A percentile compares a stretch with the other conserved stretches of the same genome.
These are phyloP conservation scores for Tulasnella calospora DNA, from an alignment of 768 basidiomycete species.

Conservation along the genomic window DNA sequence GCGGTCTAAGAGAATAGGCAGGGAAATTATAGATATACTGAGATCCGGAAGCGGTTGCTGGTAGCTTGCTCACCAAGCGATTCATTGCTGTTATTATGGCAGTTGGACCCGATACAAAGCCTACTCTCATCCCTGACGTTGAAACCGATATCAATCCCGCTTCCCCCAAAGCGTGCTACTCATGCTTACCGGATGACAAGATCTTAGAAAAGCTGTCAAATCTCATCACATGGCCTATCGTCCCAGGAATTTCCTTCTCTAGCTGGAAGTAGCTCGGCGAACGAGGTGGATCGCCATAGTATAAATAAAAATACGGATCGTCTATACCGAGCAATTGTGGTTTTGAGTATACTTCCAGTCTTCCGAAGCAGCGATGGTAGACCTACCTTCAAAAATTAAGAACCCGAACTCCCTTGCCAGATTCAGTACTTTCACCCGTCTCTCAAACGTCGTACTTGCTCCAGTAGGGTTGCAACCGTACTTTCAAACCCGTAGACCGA, in stretches of 20 bases:
- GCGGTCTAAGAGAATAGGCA: background rate
- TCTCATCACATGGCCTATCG: slow-evolving; percentile 66
- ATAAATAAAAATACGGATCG: slow-evolving; percentile 65
- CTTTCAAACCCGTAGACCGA: background rate
- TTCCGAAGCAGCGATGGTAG: background rate
- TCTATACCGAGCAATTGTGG: slow-evolving; percentile 41
- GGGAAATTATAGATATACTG: background rate
- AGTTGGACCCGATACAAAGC: slow-evolving; percentile 47
- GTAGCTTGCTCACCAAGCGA: too few relatives aligned
- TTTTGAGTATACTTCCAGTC: background rate
- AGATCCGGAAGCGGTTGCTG: too few relatives aligned
- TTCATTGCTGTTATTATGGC: too few relatives aligned
- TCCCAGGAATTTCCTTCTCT: slow-evolving; percentile 48
- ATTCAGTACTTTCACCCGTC: slow-evolving; percentile 65
- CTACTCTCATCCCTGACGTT: slow-evolving; percentile 62
- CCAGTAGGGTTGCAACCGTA: slow-evolving; percentile 29
- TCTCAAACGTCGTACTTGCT: slow-evolving; percentile 59
- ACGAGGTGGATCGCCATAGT: slow-evolving; percentile 60
- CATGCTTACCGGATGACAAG: slow-evolving; percentile 47
- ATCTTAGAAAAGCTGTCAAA: slow-evolving; percentile 91
- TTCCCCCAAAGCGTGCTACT: background rate
- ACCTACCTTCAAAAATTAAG: slow-evolving; percentile 75
- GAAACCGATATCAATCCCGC: too few relatives aligned
- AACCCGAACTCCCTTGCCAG: slow-evolving; percentile 70
- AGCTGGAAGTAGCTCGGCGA: slow-evolving; percentile 78